Evolutionary conservation across 768 basidiomycete genomes (phyloP), one percentile per base, ranked within the genome.

Genomic region (Tricholoma saponaceum): DNA sequence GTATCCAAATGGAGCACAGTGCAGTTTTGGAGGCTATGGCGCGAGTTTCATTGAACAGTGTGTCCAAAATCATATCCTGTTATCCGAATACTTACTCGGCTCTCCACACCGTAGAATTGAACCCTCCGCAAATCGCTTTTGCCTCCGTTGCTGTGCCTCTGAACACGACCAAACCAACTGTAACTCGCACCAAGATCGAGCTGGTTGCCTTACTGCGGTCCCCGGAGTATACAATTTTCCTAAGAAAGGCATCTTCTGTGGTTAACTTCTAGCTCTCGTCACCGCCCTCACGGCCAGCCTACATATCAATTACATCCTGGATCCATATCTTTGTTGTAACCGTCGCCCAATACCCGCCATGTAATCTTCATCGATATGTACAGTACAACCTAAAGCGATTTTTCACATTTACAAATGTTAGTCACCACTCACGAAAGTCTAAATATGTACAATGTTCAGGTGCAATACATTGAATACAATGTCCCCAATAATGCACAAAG

Each of bases 21-120:
- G 81, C 66, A 72, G 72, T 3, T 82, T 76, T 57, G 80, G 81
- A 41, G 80, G 80, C 4, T 76, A 74, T 41, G 79, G 74, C 5
- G 78, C 79, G 41, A 82, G 80, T 56, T 82, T 82, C 58, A 80
- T 82, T 39, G 72, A 81, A 63, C 71, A 74, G 80, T 81, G 57
- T 61, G 79, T 67, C 13, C 16, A 60, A 39, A 26, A 30, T 16
- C 47, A 33, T 22, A n/a, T 10, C 44, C 9, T 51, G 33, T 39
- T 28, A 28, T 47, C 25, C n/a, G 13, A 41, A 33, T 20, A 18
- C 1, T 35, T n/a, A 14, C n/a, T n/a, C n/a, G n/a, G n/a, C 22
- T 32, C 5, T 25, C 8, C 43, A 1, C 10, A 14, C n/a, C n/a
- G n/a, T n/a, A n/a, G 81, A 51, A 69, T 82, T 46, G 80, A 82